Base-by-base conservation (phyloP, 345 rosid species). In the Eucalyptus lansdowneana region DNA sequence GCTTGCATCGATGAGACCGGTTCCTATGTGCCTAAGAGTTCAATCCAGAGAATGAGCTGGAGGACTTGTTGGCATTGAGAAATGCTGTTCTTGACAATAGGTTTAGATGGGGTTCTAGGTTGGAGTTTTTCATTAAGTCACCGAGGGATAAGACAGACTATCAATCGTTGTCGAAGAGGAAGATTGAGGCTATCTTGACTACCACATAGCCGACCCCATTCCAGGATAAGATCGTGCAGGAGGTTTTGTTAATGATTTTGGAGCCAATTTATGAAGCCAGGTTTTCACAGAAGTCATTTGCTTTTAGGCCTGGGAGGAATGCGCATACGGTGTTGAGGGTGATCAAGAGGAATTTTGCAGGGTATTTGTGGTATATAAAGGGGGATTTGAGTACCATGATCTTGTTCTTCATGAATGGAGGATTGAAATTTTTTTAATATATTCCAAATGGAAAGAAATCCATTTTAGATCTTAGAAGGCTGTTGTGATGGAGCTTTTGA, bases 141-240 rank as follows among this genome's bases (percentile, higher is more conserved):
- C 99, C 98, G 0, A 96, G 92, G 87, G 99, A 98, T 89, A 98
- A 95, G 92, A 98, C 97, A 0, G 97, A 98, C 83, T 98, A 98
- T 76, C 95, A 93, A 90, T 95, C 97, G 9, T 91, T 98, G 88
- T 98, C 99, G 1, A 97, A 97, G 95, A 93, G 99, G 95, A 98
- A 97, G 96, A 98, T 98, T 88, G 97, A 91, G 95, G 96, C 97
- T 0, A 93, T 98, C 87, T 88, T 98, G 92, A 98, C 99, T 3
- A 96, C 98, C 24, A 97, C 99, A 6, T 99, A 98, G 45, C 99
- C 99, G 0, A 90, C 98, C 12, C 90, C 99, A 1, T 98, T 98
- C 92, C 99, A 98, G 91, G 99, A 98, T 91, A 95, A 93, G 97
- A 93, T 98, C 15, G 99, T 98, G 34, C 99, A 97, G 90, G 99